These are phyloP conservation scores for Boeremia lycopersici DNA, from an alignment of 2,329 filamentous ascomycete species.

Conservation along the genomic window DNA sequence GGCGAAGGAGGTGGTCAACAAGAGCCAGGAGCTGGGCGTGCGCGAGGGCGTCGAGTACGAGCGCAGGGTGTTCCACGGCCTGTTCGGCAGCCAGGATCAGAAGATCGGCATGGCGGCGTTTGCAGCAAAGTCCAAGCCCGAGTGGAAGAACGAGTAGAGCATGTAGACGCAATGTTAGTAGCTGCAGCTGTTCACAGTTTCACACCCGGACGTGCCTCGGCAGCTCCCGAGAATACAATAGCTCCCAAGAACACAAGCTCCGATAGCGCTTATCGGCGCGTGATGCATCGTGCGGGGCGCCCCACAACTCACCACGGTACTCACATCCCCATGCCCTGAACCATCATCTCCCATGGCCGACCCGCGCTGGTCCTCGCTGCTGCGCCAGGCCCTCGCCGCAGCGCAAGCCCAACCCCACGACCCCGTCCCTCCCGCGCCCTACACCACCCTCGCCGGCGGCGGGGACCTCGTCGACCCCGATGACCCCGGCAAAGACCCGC, in stretches of 20 bases:
- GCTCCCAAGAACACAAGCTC: background rate
- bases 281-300: conserved; percentile 4
- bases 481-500: conserved; percentile 45
- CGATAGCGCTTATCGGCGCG: conserved; percentile 10
- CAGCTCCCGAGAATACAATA: background rate
- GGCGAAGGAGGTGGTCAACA: conserved; percentile 98
- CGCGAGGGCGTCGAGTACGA: conserved; percentile 95
- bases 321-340: background rate
- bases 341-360: conserved; percentile 12
- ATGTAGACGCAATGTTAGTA: too few species aligned
- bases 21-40: conserved; percentile 89
- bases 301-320: background rate
- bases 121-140: conserved; percentile 89
- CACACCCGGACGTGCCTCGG: background rate
- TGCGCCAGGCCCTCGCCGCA: conserved; percentile 33
- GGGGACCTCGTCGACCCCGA: conserved; percentile 30
- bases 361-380: conserved; percentile 29
- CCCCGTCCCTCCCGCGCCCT: conserved; percentile 13
- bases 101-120: conserved; percentile 97
- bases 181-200: too few species aligned
- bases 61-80: conserved; percentile 85
- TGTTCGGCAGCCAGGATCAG: conserved; percentile 95
- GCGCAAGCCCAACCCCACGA: conserved; percentile 18
- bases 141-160: conserved; percentile 80
- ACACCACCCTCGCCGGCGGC: conserved; percentile 10